Percentiles rank a stretch among this genome's conserved stretches.
phyloP scores from a whole-genome alignment of 1,139 yeast species.

The Debaryomycetaceae sp. region DNA sequence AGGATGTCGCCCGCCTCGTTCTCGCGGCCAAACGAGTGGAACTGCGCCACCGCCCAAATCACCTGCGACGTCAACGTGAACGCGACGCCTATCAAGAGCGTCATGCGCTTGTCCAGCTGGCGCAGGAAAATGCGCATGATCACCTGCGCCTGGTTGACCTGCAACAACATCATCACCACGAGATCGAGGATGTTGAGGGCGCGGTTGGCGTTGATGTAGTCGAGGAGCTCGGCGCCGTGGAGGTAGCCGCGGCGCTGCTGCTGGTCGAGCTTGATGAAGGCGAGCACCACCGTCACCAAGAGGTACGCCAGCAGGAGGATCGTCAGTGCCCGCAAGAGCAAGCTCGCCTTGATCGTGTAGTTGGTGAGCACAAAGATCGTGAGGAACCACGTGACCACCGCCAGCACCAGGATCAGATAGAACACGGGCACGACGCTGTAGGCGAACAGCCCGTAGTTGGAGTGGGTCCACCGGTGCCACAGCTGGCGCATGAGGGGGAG shows the following conservation, averaged over 20 bases:
- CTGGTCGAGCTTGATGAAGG: constrained; percentile 38
- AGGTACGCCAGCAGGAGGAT: constrained; percentile 51
- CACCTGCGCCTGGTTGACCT: constrained; percentile 73
- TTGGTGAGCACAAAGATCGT: constrained; percentile 62
- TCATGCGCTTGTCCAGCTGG: constrained; percentile 63
- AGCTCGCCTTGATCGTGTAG: constrained; percentile 51
- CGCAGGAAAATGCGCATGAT: constrained; percentile 69
- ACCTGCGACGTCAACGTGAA: constrained; percentile 58
- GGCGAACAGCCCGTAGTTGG: constrained; percentile 41
- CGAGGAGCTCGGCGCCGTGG: constrained; percentile 48
- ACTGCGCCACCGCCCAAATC: constrained; percentile 66
- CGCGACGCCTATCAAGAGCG: constrained; percentile 57
- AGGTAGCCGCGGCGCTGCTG: constrained; percentile 57
- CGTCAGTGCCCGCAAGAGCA: constrained; percentile 42
- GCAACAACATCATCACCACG: constrained; percentile 55
- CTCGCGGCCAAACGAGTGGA: constrained; percentile 30
- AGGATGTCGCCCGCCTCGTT: constrained; percentile 54
- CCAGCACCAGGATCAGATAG: constrained; percentile 59
- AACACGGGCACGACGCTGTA: constrained; percentile 59
- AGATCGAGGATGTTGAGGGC: constrained; percentile 61
- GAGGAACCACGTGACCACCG: constrained; percentile 61
- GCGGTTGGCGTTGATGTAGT: constrained; percentile 40
- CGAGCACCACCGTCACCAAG: constrained; percentile 43
- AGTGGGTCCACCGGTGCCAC: constrained; percentile 37
- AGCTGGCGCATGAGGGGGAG: constrained; percentile 37